Conservation (phyloP, 2,329 filamentous ascomycete genomes). For the Cryphonectria radicalis region DNA sequence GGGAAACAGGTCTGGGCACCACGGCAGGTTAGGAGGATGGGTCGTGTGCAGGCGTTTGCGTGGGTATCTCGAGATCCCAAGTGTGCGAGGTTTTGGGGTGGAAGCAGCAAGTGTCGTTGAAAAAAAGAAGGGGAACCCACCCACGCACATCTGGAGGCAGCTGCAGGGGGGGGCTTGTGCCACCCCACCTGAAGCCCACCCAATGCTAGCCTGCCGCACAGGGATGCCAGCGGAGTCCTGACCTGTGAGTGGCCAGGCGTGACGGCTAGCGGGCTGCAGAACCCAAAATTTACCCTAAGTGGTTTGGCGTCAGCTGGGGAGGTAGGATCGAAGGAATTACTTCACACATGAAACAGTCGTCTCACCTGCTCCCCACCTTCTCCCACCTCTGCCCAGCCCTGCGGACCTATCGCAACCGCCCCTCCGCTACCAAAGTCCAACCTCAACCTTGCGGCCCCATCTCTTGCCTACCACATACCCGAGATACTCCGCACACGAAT, state of each 20-base stretch:
- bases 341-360: slow-evolving; percentile 14
- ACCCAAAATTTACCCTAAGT: not conserved
- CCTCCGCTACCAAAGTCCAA: not conserved
- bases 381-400: not conserved
- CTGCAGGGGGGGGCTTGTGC: not conserved
- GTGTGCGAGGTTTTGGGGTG: slow-evolving; percentile 23
- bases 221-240: not conserved
- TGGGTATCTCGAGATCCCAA: not conserved
- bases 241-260: slow-evolving; percentile 3
- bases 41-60: not conserved
- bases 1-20: not conserved
- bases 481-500: not conserved
- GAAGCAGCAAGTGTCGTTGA: slow-evolving; percentile 39
- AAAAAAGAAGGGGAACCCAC: slow-evolving; percentile 36
- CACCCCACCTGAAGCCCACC: not conserved
- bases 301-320: slow-evolving; percentile 4
- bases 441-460: not conserved
- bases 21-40: not conserved
- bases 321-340: slow-evolving; percentile 14
- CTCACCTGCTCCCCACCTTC: slow-evolving; percentile 11
- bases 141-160: not conserved
- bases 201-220: not conserved
- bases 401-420: not conserved
- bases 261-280: not conserved
- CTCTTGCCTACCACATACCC: not conserved